phyloP scores from a whole-genome alignment of 2,329 filamentous ascomycete genomes.

The Cladophialophora carrionii region DNA sequence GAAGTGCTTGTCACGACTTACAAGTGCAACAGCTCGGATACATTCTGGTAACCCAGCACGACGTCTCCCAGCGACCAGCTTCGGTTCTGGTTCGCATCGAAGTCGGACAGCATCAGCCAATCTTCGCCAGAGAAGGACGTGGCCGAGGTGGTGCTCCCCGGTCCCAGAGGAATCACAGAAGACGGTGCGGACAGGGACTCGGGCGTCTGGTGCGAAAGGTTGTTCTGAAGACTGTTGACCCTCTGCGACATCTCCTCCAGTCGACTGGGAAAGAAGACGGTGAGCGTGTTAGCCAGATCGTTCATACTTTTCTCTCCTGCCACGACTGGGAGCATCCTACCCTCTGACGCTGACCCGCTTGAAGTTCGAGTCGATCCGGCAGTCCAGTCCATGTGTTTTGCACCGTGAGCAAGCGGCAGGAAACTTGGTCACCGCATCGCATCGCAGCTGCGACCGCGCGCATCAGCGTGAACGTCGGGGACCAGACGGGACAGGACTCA shows the following conservation, averaged over 20 bases:
- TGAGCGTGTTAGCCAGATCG: background rate
- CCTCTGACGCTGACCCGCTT: slow-evolving; percentile 19
- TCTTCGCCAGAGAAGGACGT: slow-evolving; percentile 6
- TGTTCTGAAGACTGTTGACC: slow-evolving; percentile 12
- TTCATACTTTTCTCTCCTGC: background rate
- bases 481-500: background rate
- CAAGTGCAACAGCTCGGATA: slow-evolving; percentile 16
- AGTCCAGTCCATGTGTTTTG: slow-evolving; percentile 14
- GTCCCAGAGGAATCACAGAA: background rate
- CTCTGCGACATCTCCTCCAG: slow-evolving; percentile 17
- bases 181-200: slow-evolving; percentile 1
- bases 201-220: background rate
- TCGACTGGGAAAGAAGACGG: background rate
- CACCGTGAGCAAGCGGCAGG: slow-evolving; percentile 21
- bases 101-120: slow-evolving; percentile 17
- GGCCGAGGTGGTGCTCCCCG: slow-evolving; percentile 6
- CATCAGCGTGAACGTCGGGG: background rate
- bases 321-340: slow-evolving; percentile 1
- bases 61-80: slow-evolving; percentile 17
- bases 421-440: slow-evolving; percentile 21
- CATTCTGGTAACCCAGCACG: slow-evolving; percentile 15
- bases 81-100: slow-evolving; percentile 1
- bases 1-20: slow-evolving; percentile 5
- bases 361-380: slow-evolving; percentile 24
- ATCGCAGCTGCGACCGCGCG: slow-evolving; percentile 13